phyloP scores from a whole-genome alignment of 2,329 filamentous ascomycete species.

The Pleurostoma richardsiae region DNA sequence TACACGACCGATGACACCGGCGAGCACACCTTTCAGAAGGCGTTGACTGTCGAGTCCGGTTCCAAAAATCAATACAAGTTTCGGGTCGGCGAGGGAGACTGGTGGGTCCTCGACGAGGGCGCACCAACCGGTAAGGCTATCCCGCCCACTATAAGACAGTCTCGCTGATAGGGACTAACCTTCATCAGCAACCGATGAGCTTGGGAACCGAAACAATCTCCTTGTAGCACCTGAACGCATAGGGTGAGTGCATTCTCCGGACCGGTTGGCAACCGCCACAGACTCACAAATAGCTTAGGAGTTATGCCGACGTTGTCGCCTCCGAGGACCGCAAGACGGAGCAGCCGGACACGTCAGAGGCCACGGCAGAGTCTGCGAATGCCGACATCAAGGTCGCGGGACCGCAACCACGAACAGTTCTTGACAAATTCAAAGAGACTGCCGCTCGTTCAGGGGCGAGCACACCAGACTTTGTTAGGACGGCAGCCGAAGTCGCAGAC shows the following conservation, averaged over 20 bases:
- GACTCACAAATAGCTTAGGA: too few relatives aligned
- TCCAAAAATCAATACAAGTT: slow-evolving; percentile 72
- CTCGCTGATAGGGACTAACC: background rate
- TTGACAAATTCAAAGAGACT: slow-evolving; percentile 9
- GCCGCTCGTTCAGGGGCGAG: slow-evolving; percentile 13
- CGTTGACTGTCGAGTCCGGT: slow-evolving; percentile 48
- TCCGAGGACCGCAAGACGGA: too few relatives aligned
- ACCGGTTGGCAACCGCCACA: too few relatives aligned
- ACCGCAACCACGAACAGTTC: slow-evolving; percentile 7
- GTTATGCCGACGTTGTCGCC: too few relatives aligned
- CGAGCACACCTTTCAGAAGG: slow-evolving; percentile 53
- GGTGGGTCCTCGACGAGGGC: slow-evolving; percentile 65
- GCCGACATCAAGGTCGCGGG: background rate
- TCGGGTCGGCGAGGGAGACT: slow-evolving; percentile 59
- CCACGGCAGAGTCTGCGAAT: background rate
- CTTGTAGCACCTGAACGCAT: slow-evolving; percentile 22
- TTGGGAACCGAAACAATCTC: slow-evolving; percentile 45
- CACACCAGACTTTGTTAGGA: slow-evolving; percentile 19
- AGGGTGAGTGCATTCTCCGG: too few relatives aligned
- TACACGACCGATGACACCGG: slow-evolving; percentile 41
- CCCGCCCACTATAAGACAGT: background rate
- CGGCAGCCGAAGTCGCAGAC: slow-evolving; percentile 27
- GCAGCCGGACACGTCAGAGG: too few relatives aligned
- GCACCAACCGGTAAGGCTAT: slow-evolving; percentile 50
- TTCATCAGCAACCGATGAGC: slow-evolving; percentile 29